Base-by-base conservation (phyloP, 345 rosid genomes). In the Bretschneidera sinensis region DNA sequence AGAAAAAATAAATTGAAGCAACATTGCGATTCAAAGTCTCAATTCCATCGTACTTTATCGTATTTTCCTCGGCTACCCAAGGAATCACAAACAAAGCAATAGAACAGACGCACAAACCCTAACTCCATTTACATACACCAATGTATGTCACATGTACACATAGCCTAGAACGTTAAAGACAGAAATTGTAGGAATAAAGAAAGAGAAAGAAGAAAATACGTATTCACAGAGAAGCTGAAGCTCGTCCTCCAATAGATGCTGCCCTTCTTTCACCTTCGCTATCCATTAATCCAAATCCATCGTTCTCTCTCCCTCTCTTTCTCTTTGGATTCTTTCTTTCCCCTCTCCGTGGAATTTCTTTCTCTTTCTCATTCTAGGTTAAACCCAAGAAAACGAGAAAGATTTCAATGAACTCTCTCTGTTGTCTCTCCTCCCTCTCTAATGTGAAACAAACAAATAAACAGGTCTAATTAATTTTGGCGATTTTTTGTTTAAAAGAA, bases 231-330 rank as follows among this genome's bases (percentile, higher is more conserved):
- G 96, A 54, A 88, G 96, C 74, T 95, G 97, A 49, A 95, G 97
- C 75, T 95, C 99, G 83, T 91, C 91, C 63, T 95, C 96, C 62
- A 85, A 68, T 17, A 95, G 95, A 64, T 91, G 95, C 63, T 91
- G 91, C 55, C 95, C 98, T 64, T 88, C 99, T 78, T 95, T 91
- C 43, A 91, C 97, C 83, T 91, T 95, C 3, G 83, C 71, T 51
- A 95, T 91, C 99, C 99, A 95, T 72, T 87, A 89, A 80, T 91
- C 97, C 81, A 95, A 91, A 81, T 95, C 99, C 99, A 95, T 95
- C 72, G 31, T 78, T 57, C 31, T 51, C 33, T 51, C 54, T 35
- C 14, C 34, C 15, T 59, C 24, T 52, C 64, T 56, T 7, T 45
- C 21, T 33, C 6, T 34, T 11, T 25, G 51, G 54, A 39, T 50